phyloP scores from a whole-genome alignment of 2,329 filamentous ascomycete species.

The Chaetomium olivaceum region DNA sequence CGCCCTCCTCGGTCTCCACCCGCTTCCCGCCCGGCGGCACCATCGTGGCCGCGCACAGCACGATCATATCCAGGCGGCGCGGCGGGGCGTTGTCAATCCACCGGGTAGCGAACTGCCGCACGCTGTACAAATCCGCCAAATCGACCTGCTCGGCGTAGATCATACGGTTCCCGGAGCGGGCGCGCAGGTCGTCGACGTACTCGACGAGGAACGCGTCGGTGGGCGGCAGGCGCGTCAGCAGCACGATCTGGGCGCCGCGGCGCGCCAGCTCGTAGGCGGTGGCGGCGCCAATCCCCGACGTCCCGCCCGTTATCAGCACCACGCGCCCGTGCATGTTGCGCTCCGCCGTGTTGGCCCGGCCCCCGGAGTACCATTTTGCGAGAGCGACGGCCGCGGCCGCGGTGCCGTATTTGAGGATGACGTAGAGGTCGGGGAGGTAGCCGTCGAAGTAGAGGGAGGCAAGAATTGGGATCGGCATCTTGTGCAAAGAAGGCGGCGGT shows the following conservation, averaged over 20 bases:
- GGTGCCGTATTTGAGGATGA: conserved; percentile 44
- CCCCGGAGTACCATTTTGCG: conserved; percentile 75
- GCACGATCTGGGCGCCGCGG: conserved; percentile 85
- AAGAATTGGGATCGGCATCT: conserved; percentile 57
- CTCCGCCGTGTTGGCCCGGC: conserved; percentile 72
- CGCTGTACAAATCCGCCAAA: conserved; percentile 81
- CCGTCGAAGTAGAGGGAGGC: conserved; percentile 51
- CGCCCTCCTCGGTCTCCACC: conserved; percentile 69
- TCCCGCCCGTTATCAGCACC: conserved; percentile 90
- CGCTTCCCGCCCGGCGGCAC: conserved; percentile 66
- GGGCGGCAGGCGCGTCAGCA: conserved; percentile 80
- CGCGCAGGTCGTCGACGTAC: conserved; percentile 84
- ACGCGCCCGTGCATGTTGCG: conserved; percentile 91
- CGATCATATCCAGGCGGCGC: conserved; percentile 83
- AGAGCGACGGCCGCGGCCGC: conserved; percentile 44
- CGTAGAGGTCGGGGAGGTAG: conserved; percentile 48
- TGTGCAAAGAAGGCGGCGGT: conserved; percentile 23
- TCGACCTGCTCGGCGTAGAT: conserved; percentile 97
- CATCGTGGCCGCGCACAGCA: conserved; percentile 80
- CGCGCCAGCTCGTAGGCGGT: conserved; percentile 72
- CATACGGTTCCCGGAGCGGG: conserved; percentile 74
- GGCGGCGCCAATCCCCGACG: conserved; percentile 84
- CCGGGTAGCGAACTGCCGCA: conserved; percentile 90
- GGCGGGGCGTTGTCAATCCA: conserved; percentile 97
- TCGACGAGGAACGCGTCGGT: conserved; percentile 88